Percentiles rank a stretch among this genome's conserved stretches.
These are phyloP conservation scores for Fusarium sp. DNA, from an alignment of 2,329 filamentous ascomycete species.

Conservation along the genomic window DNA sequence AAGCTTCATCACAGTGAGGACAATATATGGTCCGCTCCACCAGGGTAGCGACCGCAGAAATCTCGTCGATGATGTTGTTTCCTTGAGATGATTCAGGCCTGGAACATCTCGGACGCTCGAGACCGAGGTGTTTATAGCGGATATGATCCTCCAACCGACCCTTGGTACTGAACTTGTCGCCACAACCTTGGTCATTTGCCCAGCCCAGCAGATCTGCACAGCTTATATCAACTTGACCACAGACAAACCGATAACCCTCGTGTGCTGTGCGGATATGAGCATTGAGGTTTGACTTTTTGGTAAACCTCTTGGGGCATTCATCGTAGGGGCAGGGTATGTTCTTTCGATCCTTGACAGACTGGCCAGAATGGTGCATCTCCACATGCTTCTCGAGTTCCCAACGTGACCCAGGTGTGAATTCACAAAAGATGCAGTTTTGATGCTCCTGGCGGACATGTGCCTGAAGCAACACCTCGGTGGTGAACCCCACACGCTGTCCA, in stretches of 20 bases:
- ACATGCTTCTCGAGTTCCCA: conserved; percentile 81
- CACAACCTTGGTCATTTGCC: conserved; percentile 77
- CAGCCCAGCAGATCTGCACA: conserved; percentile 72
- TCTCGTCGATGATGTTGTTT: conserved; percentile 57
- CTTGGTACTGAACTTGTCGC: conserved; percentile 81
- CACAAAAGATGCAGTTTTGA: conserved; percentile 81
- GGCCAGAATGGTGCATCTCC: conserved; percentile 79
- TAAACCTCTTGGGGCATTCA: conserved; percentile 82
- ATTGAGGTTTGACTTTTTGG: conserved; percentile 84
- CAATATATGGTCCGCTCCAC: conserved; percentile 62
- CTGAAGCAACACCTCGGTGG: conserved; percentile 78
- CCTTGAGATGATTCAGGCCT: conserved; percentile 35
- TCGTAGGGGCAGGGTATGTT: conserved; percentile 74
- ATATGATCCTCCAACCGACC: conserved; percentile 86
- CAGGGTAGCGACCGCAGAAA: conserved; percentile 58
- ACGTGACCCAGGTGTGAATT: conserved; percentile 74
- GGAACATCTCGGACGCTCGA: conserved; percentile 58
- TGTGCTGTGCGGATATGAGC: conserved; percentile 84
- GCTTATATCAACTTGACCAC: conserved; percentile 75
- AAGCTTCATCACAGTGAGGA: conserved; percentile 61
- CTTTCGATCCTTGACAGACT: conserved; percentile 72
- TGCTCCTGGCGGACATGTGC: conserved; percentile 81
- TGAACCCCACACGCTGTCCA: conserved; percentile 70
- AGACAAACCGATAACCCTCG: conserved; percentile 82
- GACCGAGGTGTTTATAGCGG: conserved; percentile 82